Conservation (phyloP, 2,329 filamentous ascomycete genomes). For the Phialophora tarda region DNA sequence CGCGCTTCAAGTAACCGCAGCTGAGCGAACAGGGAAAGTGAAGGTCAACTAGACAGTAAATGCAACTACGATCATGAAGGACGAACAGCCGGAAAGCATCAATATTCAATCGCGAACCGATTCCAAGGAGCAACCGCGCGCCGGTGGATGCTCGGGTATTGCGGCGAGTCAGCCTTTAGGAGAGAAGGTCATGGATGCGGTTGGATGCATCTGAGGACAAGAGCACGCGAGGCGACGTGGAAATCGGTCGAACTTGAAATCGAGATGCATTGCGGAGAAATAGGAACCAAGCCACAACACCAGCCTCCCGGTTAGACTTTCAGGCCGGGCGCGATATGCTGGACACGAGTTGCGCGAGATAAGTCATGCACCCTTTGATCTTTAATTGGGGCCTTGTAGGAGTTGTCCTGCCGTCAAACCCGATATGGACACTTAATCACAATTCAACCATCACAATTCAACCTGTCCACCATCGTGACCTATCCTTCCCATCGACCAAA, state of each 20-base stretch:
- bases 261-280: conserved; percentile 1
- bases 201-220: conserved; percentile 26
- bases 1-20: conserved; percentile 20
- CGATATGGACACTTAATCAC: too few relatives aligned
- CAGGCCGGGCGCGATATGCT: too few relatives aligned
- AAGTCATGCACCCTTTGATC: too few relatives aligned
- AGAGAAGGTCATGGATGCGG: conserved; percentile 34
- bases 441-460: too few relatives aligned
- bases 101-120: not conserved
- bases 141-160: conserved; percentile 12
- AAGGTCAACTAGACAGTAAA: not conserved
- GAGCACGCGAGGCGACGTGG: conserved; percentile 4
- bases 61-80: conserved; percentile 13
- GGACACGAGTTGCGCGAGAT: too few relatives aligned
- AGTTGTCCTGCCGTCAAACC: too few relatives aligned
- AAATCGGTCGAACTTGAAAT: conserved; percentile 11
- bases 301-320: not conserved
- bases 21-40: conserved; percentile 5
- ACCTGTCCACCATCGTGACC: too few relatives aligned
- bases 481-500: too few relatives aligned
- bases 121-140: conserved; percentile 1
- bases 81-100: conserved; percentile 17
- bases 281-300: not conserved
- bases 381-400: too few relatives aligned
- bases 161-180: conserved; percentile 29